phyloP scores from a whole-genome alignment of 2,329 filamentous ascomycete species.

The Metarhizium album region DNA sequence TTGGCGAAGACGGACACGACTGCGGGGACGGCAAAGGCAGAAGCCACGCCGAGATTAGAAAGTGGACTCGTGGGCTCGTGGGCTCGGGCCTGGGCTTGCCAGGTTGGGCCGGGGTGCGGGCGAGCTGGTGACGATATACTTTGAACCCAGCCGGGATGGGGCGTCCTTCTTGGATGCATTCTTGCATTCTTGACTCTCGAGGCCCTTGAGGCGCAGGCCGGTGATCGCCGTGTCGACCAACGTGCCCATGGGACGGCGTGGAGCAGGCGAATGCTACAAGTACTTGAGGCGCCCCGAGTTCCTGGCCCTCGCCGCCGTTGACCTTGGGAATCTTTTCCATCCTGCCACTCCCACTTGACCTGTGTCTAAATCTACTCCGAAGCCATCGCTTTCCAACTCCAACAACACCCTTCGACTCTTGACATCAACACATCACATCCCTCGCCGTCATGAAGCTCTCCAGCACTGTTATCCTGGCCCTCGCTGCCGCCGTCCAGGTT shows the following conservation, averaged over 20 bases:
- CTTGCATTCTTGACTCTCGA: too few relatives aligned
- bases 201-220: too few relatives aligned
- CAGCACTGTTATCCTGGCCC: conserved; percentile 19
- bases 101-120: too few relatives aligned
- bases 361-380: too few relatives aligned
- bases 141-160: too few relatives aligned
- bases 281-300: not conserved
- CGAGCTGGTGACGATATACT: not conserved
- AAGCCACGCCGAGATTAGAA: not conserved
- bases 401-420: not conserved
- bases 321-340: too few relatives aligned
- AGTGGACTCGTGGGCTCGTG: not conserved
- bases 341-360: too few relatives aligned
- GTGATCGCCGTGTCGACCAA: not conserved
- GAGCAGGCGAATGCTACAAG: not conserved
- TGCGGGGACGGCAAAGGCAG: too few relatives aligned
- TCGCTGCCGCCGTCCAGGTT: conserved; percentile 22
- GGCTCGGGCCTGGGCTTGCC: too few relatives aligned
- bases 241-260: not conserved
- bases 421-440: not conserved
- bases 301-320: too few relatives aligned
- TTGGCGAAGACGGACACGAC: too few relatives aligned
- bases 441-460: conserved; percentile 27
- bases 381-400: not conserved
- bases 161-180: too few relatives aligned